These are phyloP conservation scores for Ustilago crameri DNA, from an alignment of 1,284 basidiomycete genomes.

Conservation along the genomic window DNA sequence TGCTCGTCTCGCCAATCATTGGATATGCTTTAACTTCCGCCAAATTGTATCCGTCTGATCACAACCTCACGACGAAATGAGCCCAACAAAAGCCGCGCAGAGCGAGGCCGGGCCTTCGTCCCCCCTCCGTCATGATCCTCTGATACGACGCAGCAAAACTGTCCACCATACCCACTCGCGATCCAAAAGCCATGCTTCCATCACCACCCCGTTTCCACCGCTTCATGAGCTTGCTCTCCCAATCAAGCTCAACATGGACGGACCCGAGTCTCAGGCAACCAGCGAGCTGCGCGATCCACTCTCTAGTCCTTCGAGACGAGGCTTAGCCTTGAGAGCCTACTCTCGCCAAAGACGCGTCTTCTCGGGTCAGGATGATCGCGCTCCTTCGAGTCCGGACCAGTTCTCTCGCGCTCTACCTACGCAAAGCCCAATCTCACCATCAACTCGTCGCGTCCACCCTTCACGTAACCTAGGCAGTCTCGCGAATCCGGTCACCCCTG, in stretches of 20 bases:
- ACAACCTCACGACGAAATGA: constrained; percentile 18
- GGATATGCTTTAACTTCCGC: constrained; percentile 2
- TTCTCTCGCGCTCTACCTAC: constrained; percentile 7
- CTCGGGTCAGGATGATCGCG: constrained; percentile 13
- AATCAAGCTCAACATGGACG: constrained; percentile 7
- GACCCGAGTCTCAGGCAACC: not conserved
- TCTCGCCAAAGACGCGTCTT: constrained; percentile 40
- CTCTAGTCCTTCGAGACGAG: constrained; percentile 32
- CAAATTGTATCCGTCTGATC: not conserved
- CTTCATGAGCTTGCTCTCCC: constrained; percentile 18
- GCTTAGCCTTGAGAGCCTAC: constrained; percentile 29
- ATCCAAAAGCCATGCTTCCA: constrained; percentile 3
- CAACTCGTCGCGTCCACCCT: constrained; percentile 8
- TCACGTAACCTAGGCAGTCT: constrained; percentile 5
- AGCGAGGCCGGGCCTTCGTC: constrained; percentile 27
- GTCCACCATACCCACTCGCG: constrained; percentile 9
- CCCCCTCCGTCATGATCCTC: constrained; percentile 6
- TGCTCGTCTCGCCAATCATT: not conserved
- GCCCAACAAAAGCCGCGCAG: constrained; percentile 8
- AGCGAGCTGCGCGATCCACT: constrained; percentile 16
- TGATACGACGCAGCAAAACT: constrained; percentile 36
- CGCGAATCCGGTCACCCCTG: constrained; percentile 2
- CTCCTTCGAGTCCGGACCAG: constrained; percentile 16
- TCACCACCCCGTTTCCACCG: not conserved
- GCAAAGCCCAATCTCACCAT: constrained; percentile 12